Evolutionary conservation across 345 rosid genomes (phyloP), one percentile per base, ranked within the genome.

Genomic region (Trapa bicornis): DNA sequence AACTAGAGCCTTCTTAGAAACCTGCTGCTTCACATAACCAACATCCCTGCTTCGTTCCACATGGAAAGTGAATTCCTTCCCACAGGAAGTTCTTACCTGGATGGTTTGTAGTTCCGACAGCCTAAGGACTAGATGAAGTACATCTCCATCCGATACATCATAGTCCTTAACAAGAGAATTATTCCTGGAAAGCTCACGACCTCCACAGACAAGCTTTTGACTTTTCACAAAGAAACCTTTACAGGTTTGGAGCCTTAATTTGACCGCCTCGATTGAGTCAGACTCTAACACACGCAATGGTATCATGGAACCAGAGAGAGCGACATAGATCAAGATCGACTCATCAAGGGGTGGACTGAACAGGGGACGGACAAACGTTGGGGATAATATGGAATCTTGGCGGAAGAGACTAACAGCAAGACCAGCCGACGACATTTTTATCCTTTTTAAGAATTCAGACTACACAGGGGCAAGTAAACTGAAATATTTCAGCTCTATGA

Each of bases 121-220:
- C 86, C 76, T 89, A 22, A 89, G 85, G 60, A 89, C 89, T 80
- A 89, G 65, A 78, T 89, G 94, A 54, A 89, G 77, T 32, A 87
- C 84, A 74, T 89, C 83, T 2, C 96, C 94, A 65, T 87, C 78
- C 6, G 72, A 67, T 2, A 89, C 87, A 36, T 93, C 91, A 62
- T 89, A 89, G 16, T 89, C 89, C 61, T 85, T 82, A 47, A 89
- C 75, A 42, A 81, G 88, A 29, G 94, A 87, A 69, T 83, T 74
- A 73, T 87, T 81, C 72, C 96, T 70, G 0, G 89, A 76, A 9
- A 89, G 74, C 39, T 85, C 96, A 43, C 89, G 79, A 47, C 96
- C 96, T 12, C 81, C 81, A 47, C 85, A 89, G 32, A 89, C 87
- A 54, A 89, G 73, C 67, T 83, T 89, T 75, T 89, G 96, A 47